Base-by-base conservation (phyloP, 352 stramenopile genomes). In the Phytophthora megakarya region DNA sequence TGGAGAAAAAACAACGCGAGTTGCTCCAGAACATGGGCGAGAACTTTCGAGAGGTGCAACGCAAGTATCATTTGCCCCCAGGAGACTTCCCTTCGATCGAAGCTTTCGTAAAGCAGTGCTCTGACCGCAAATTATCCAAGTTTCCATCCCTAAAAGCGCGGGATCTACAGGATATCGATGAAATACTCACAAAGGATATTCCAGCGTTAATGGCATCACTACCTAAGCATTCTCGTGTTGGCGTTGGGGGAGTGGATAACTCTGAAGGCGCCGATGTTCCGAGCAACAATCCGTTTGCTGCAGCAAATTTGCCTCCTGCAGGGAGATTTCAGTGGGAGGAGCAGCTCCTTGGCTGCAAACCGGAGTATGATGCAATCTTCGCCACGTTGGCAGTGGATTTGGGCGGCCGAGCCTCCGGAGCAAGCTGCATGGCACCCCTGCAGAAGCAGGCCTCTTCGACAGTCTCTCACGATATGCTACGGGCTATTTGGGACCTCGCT, bases 1-100 rank as follows among this genome's bases (percentile, higher is more conserved):
- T 99, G 69, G 95, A 98, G 37, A 98, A 98, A 77, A 98, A 98
- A 64, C 96, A 99, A 73, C 72, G 93, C 40, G 92, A 98, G 56
- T 73, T 99, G 16, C 95, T 99, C 47, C 79, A 93, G 22, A 93
- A 98, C 63, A 90, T 99, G 74, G 86, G 80, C 18, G 93, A 97
- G 53, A 90, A 98, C 26, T 99, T 99, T 69, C 90, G 95, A n/a
- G 93, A 97, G 21, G 92, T 99, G 30, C 90, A 98, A 67, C 97
- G 98, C 58, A 98, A 99, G 72, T 98, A 98, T 78, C 94, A 98
- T 62, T 75, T 99, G 22, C 88, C 92, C 11, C 92, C 92, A 12
- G 96, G 97, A 23, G 95, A 98, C 56, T 98, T 99, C 65, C 96
- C 96, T 10, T 78, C 97, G 59, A 55, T 98, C 19, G 82, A 97